A percentile compares a stretch with the other conserved stretches of the same genome.
These are phyloP conservation scores for Ogataea minuta DNA, from an alignment of 805 yeast genomes.

Conservation along the genomic window DNA sequence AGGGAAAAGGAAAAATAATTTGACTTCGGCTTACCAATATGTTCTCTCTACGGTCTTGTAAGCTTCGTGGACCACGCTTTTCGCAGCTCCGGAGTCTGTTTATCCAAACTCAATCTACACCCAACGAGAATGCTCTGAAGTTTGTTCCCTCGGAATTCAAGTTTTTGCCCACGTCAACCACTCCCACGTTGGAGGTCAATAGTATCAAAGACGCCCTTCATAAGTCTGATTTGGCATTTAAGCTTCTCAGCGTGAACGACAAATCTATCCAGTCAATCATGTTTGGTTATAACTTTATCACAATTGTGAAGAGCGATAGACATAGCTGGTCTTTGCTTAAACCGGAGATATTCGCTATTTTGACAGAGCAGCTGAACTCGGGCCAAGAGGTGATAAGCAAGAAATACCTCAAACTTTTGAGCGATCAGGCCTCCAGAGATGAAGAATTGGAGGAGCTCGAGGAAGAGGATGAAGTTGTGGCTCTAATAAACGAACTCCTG, in stretches of 20 bases:
- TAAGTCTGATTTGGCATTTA: slow-evolving; percentile 73
- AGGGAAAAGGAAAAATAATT: slow-evolving; percentile 47
- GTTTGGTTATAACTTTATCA: slow-evolving; percentile 82
- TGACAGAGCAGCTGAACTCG: slow-evolving; percentile 54
- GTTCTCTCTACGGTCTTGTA: slow-evolving; percentile 26
- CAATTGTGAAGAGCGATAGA: slow-evolving; percentile 58
- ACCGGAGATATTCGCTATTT: slow-evolving; percentile 62
- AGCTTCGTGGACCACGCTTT: slow-evolving; percentile 24
- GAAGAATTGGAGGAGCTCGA: slow-evolving; percentile 49
- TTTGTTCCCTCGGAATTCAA: slow-evolving; percentile 67
- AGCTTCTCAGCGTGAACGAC: slow-evolving; percentile 69
- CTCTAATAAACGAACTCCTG: slow-evolving; percentile 87
- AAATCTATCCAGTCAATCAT: slow-evolving; percentile 62
- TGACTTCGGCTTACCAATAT: slow-evolving; percentile 33
- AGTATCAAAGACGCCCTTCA: slow-evolving; percentile 69
- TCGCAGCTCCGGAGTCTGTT: slow-evolving; percentile 38
- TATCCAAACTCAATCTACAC: slow-evolving; percentile 83
- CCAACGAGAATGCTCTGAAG: slow-evolving; percentile 83
- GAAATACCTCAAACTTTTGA: slow-evolving; percentile 33
- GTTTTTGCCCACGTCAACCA: slow-evolving; percentile 58
- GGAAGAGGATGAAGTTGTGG: slow-evolving; percentile 75
- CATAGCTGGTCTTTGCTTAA: slow-evolving; percentile 56
- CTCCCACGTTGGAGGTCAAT: slow-evolving; percentile 63
- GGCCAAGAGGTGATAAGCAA: slow-evolving; percentile 54
- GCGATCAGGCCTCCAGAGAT: slow-evolving; percentile 35